Evolutionary conservation across 192 early-diverging fungal genomes (phyloP).

Genomic region (Fimicolochytrium jonesii): DNA sequence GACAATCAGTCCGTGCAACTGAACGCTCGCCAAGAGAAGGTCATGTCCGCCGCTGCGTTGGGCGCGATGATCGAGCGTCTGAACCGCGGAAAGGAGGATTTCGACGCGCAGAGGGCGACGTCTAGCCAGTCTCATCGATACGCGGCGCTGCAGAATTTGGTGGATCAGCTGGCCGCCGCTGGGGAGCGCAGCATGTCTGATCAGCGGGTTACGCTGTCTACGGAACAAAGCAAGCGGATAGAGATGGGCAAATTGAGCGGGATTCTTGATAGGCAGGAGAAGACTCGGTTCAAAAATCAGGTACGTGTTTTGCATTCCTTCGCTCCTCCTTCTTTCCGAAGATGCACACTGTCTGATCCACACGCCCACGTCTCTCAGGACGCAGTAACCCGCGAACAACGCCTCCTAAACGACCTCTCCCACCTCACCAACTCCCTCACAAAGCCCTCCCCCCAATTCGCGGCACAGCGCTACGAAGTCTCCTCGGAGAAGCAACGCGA

Average conservation of each 20-base stretch:
- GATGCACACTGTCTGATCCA: neutral
- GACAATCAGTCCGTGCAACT: slow-evolving; percentile 30
- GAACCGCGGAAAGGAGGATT: slow-evolving; percentile 29
- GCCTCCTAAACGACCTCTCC: slow-evolving; percentile 25
- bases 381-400: slow-evolving; percentile 24
- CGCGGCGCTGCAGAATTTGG: slow-evolving; percentile 21
- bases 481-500: slow-evolving; percentile 20
- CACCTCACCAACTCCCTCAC: slow-evolving; percentile 7
- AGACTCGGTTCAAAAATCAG: slow-evolving; percentile 33
- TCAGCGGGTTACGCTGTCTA: slow-evolving; percentile 27
- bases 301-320: slow-evolving; percentile 3
- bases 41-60: slow-evolving; percentile 37
- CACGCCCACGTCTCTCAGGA: slow-evolving; percentile 14
- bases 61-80: slow-evolving; percentile 30
- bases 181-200: slow-evolving; percentile 33
- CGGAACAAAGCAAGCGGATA: slow-evolving; percentile 17
- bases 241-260: slow-evolving; percentile 26
- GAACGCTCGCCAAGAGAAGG: slow-evolving; percentile 26
- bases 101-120: slow-evolving; percentile 13
- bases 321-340: too few relatives aligned
- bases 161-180: slow-evolving; percentile 32
- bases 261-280: slow-evolving; percentile 26
- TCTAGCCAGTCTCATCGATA: neutral
- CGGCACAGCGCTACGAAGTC: slow-evolving; percentile 26
- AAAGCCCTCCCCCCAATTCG: slow-evolving; percentile 5